A percentile compares a stretch with the other conserved stretches of the same genome.
These are phyloP conservation scores for Nissolia schottii DNA, from an alignment of 306 rosid genomes.

Conservation along the genomic window DNA sequence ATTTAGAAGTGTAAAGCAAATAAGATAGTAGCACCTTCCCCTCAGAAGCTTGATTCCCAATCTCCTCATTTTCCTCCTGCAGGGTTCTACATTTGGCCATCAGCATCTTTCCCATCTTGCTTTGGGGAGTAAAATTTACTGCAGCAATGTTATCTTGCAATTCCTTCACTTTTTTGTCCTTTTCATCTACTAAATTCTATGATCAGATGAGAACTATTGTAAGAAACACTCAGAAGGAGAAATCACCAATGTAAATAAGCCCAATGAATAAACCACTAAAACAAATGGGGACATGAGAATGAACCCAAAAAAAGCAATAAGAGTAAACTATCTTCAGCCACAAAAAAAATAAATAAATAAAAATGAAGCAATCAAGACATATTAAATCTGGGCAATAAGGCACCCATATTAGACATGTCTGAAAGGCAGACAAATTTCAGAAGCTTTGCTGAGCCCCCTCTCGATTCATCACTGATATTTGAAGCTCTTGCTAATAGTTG, in stretches of 20 bases:
- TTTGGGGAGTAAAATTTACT: slow-evolving; percentile 77
- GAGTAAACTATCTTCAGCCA: not conserved
- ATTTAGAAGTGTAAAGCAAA: slow-evolving; percentile 3
- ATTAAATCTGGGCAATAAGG: not conserved
- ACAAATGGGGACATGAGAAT: not conserved
- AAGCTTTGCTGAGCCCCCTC: not conserved
- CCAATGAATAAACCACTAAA: not conserved
- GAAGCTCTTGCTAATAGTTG: not conserved
- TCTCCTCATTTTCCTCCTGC: slow-evolving; percentile 98
- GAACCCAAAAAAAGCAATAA: not conserved
- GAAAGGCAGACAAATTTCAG: not conserved
- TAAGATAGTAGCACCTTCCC: slow-evolving; percentile 59
- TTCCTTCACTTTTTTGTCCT: slow-evolving; percentile 84
- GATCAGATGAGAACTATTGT: slow-evolving; percentile 20
- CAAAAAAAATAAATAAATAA: too few species aligned
- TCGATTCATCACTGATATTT: not conserved
- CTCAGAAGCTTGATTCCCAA: slow-evolving; percentile 95
- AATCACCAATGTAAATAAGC: not conserved
- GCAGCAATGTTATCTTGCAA: slow-evolving; percentile 85
- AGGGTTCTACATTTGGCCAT: slow-evolving; percentile 95
- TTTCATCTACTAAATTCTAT: slow-evolving; percentile 86
- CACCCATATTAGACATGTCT: not conserved
- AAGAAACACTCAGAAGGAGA: slow-evolving; percentile 16
- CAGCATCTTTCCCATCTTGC: slow-evolving; percentile 94
- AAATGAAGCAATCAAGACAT: not conserved